These are phyloP conservation scores for Neurospora sp. DNA, from an alignment of 495 filamentous ascomycete genomes.

Conservation along the genomic window DNA sequence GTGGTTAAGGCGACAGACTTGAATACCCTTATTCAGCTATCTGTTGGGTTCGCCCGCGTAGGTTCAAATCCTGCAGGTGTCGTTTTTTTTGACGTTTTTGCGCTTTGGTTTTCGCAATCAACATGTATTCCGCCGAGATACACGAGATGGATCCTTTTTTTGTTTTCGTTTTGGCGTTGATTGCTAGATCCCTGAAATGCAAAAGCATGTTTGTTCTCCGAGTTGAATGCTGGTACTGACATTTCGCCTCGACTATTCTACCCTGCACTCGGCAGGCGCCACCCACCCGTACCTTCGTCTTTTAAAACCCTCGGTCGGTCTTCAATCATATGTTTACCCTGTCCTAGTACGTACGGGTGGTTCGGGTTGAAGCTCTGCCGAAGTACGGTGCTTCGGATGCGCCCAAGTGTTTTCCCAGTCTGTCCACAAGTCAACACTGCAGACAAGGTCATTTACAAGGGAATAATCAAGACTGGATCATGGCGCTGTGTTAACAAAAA, in stretches of 20 bases:
- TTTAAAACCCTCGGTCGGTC: too few relatives aligned
- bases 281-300: too few relatives aligned
- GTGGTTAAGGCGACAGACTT: conserved; percentile 24
- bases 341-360: neutral
- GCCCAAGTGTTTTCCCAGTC: neutral
- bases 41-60: conserved; percentile 22
- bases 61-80: conserved; percentile 21
- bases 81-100: conserved; percentile 4
- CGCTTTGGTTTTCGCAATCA: neutral
- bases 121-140: neutral
- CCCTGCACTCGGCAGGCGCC: too few relatives aligned
- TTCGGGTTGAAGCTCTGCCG: neutral
- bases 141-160: neutral
- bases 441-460: neutral
- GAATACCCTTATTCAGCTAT: conserved; percentile 17
- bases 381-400: neutral
- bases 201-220: neutral
- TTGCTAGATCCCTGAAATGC: neutral
- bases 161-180: neutral
- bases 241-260: neutral
- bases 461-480: neutral
- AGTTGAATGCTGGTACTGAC: neutral
- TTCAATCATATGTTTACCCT: neutral
- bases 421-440: neutral
- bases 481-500: neutral